phyloP scores from a whole-genome alignment of 495 filamentous ascomycete species.

The Jackrogersella minutella region DNA sequence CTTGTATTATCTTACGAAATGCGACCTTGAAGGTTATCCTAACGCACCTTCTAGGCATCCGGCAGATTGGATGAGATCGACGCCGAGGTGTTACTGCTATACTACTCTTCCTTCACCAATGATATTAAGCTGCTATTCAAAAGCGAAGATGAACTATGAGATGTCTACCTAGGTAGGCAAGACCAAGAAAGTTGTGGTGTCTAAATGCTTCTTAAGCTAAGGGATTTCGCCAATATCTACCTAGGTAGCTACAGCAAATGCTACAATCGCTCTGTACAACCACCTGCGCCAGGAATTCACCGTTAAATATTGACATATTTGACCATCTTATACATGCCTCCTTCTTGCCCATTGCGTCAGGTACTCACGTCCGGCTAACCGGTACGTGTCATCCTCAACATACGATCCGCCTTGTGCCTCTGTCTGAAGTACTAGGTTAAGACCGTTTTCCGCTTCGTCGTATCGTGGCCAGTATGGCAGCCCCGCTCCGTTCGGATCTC shows the following conservation, averaged over 20 bases:
- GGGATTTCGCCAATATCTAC: too few species aligned
- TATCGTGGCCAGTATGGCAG: conserved; percentile 45
- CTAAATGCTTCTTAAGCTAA: too few species aligned
- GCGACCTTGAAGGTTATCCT: not conserved
- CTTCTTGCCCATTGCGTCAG: conserved; percentile 47
- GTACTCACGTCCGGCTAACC: conserved; percentile 47
- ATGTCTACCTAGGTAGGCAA: too few species aligned
- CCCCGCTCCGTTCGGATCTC: conserved; percentile 41
- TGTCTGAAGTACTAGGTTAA: conserved; percentile 49
- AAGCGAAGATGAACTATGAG: not conserved
- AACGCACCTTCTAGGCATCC: not conserved
- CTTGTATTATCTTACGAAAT: not conserved
- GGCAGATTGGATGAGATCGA: not conserved
- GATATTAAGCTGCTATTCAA: not conserved
- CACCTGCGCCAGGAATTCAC: not conserved
- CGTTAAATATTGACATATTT: not conserved
- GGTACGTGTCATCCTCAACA: conserved; percentile 46
- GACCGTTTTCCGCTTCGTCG: conserved; percentile 33
- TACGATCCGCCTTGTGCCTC: conserved; percentile 43
- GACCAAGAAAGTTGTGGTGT: too few species aligned
- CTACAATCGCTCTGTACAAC: not conserved
- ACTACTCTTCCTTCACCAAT: not conserved
- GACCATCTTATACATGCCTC: conserved; percentile 42
- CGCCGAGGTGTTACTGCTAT: not conserved
- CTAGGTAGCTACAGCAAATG: not conserved